Evolutionary conservation across 768 basidiomycete genomes (phyloP).

Genomic region (Calocybe indica): DNA sequence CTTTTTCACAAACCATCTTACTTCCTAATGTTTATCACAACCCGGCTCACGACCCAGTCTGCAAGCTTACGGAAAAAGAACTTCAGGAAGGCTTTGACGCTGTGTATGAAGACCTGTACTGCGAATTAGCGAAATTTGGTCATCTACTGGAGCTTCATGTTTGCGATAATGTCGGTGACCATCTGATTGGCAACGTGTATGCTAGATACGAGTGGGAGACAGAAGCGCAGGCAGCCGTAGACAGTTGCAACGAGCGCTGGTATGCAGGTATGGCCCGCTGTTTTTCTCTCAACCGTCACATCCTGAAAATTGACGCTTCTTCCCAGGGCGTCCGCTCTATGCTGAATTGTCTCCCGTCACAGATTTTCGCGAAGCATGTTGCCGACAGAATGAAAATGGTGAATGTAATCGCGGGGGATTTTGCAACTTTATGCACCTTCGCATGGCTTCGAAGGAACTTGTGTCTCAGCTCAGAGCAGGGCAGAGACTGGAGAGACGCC

Average conservation of each 20-base stretch:
- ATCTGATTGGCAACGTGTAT: conserved; percentile 96
- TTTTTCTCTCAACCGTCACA: not conserved
- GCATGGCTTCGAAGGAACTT: conserved; percentile 80
- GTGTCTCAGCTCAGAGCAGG: conserved; percentile 74
- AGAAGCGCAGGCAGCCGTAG: conserved; percentile 90
- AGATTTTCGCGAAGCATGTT: conserved; percentile 98
- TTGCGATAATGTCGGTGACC: conserved; percentile 99
- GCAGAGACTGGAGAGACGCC: conserved; percentile 75
- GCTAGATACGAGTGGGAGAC: conserved; percentile 99
- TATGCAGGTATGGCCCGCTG: conserved; percentile 72
- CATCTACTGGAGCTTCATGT: conserved; percentile 95
- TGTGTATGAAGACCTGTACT: conserved; percentile 93
- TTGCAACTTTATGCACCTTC: conserved; percentile 98
- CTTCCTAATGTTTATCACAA: conserved; percentile 98
- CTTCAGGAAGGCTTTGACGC: conserved; percentile 89
- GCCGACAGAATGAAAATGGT: conserved; percentile 97
- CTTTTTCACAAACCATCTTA: conserved; percentile 95
- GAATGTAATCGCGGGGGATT: conserved; percentile 98
- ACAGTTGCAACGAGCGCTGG: conserved; percentile 93
- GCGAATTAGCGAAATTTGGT: conserved; percentile 92
- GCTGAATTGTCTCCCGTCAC: conserved; percentile 98
- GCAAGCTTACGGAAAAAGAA: conserved; percentile 83
- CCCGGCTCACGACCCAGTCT: conserved; percentile 88
- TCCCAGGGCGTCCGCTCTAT: conserved; percentile 82
- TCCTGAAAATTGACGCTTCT: not conserved